phyloP scores from a whole-genome alignment of 2,329 filamentous ascomycete genomes.

The Cladosporium cucumerinum region DNA sequence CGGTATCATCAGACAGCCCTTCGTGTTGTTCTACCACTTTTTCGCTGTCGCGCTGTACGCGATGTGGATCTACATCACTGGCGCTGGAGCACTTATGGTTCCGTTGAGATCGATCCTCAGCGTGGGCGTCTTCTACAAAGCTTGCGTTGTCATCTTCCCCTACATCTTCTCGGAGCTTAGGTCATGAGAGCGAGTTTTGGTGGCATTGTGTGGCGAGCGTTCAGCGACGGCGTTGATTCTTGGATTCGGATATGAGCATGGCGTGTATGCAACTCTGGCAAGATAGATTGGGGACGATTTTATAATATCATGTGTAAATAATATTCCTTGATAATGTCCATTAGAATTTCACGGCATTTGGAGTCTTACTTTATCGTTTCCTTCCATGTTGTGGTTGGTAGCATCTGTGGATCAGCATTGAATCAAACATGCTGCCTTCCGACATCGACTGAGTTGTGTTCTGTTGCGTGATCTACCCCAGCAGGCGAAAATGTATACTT shows the following conservation, averaged over 20 bases:
- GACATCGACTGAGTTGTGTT: too few species aligned
- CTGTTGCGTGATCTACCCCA: too few species aligned
- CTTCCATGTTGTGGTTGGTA: too few species aligned
- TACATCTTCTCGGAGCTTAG: conserved; percentile 40
- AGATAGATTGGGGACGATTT: background rate
- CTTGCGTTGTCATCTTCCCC: conserved; percentile 51
- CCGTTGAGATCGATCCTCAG: conserved; percentile 38
- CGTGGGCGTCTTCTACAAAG: conserved; percentile 53
- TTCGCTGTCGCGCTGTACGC: conserved; percentile 87
- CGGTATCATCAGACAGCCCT: conserved; percentile 73
- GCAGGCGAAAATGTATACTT: too few species aligned
- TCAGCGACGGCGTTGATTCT: conserved; percentile 14
- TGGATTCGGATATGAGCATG: background rate
- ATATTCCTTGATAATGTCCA: background rate
- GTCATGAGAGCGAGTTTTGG: conserved; percentile 18
- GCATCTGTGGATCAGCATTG: too few species aligned
- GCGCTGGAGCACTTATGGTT: conserved; percentile 40
- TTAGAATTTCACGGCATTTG: background rate
- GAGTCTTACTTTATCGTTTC: background rate
- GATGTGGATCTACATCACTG: conserved; percentile 66
- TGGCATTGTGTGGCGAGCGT: background rate
- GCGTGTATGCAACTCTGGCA: conserved; percentile 7
- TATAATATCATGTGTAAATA: background rate
- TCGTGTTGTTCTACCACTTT: conserved; percentile 85
- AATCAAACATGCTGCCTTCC: too few species aligned